These are phyloP conservation scores for Thermochaetoides dissita DNA, from an alignment of 2,329 filamentous ascomycete genomes.

Conservation along the genomic window DNA sequence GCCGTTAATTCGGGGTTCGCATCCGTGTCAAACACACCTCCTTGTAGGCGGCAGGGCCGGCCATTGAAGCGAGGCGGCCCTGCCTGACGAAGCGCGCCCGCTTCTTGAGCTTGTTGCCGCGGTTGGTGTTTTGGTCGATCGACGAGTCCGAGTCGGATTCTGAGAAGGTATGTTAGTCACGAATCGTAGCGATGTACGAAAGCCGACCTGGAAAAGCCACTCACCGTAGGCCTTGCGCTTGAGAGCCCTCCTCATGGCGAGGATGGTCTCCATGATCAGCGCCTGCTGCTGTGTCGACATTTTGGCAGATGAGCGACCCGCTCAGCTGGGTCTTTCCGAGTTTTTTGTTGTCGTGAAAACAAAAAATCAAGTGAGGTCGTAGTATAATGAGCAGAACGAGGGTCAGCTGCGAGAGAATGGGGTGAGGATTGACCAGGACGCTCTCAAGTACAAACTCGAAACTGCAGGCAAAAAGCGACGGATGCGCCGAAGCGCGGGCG, in stretches of 20 bases:
- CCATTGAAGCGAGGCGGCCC: constrained; percentile 53
- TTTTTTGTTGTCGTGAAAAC: too few relatives aligned
- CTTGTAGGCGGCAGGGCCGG: constrained; percentile 55
- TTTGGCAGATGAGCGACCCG: constrained; percentile 6
- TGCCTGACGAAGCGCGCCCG: constrained; percentile 56
- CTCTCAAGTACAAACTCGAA: too few relatives aligned
- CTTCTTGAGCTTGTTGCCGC: constrained; percentile 67
- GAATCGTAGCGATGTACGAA: background rate
- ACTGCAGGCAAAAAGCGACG: too few relatives aligned
- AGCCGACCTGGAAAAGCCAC: constrained; percentile 2
- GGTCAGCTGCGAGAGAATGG: too few relatives aligned
- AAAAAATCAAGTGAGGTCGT: too few relatives aligned
- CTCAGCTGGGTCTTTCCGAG: too few relatives aligned
- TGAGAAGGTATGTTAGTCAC: constrained; percentile 20
- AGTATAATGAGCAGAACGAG: too few relatives aligned
- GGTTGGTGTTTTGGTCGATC: constrained; percentile 56
- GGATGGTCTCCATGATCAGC: constrained; percentile 51
- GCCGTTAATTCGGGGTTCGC: background rate
- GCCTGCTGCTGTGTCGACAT: constrained; percentile 44
- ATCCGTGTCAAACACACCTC: constrained; percentile 36
- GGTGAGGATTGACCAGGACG: too few relatives aligned
- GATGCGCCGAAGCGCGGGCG: too few relatives aligned
- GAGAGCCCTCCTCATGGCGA: constrained; percentile 53
- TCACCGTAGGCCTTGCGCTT: constrained; percentile 50
- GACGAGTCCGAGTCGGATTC: constrained; percentile 68